Evolutionary conservation across 306 rosid genomes (phyloP).

Genomic region (Macrotyloma uniflorum): DNA sequence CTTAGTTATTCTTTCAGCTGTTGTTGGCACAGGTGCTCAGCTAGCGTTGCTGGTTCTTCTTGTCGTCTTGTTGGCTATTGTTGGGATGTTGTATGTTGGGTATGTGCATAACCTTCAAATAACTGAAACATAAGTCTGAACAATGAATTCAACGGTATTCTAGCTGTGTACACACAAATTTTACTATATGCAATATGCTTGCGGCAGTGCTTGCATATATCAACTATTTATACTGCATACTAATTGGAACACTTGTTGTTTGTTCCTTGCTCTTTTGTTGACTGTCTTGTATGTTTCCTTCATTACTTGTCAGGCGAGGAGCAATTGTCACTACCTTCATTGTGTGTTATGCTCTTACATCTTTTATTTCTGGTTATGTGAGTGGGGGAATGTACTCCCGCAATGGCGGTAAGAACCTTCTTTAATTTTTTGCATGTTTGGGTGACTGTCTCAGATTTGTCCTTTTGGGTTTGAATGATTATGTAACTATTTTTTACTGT

Average conservation of each 20-base stretch:
- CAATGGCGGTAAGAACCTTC: slow-evolving; percentile 73
- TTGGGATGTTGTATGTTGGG: slow-evolving; percentile 97
- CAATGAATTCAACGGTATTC: background rate
- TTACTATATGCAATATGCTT: background rate
- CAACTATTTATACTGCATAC: background rate
- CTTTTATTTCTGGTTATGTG: slow-evolving; percentile 98
- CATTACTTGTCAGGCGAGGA: slow-evolving; percentile 76
- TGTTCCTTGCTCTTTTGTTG: background rate
- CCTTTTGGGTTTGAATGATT: slow-evolving; percentile 16
- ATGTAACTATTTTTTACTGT: slow-evolving; percentile 5
- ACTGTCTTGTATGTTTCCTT: slow-evolving; percentile 19
- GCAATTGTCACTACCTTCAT: slow-evolving; percentile 97
- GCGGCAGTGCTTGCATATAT: slow-evolving; percentile 29
- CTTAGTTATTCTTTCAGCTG: slow-evolving; percentile 90
- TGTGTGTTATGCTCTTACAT: slow-evolving; percentile 97
- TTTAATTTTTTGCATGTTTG: slow-evolving; percentile 11
- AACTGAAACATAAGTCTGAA: slow-evolving; percentile 19
- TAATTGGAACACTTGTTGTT: slow-evolving; percentile 18
- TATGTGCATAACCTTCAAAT: slow-evolving; percentile 35
- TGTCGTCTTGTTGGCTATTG: slow-evolving; percentile 88
- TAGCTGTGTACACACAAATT: slow-evolving; percentile 16
- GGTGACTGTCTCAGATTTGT: slow-evolving; percentile 27
- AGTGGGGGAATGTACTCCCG: slow-evolving; percentile 99
- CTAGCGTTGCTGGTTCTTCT: slow-evolving; percentile 93
- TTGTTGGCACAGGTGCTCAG: slow-evolving; percentile 98